Base-by-base conservation (phyloP, 1,139 yeast species). In the Arxiozyma heterogenica region DNA sequence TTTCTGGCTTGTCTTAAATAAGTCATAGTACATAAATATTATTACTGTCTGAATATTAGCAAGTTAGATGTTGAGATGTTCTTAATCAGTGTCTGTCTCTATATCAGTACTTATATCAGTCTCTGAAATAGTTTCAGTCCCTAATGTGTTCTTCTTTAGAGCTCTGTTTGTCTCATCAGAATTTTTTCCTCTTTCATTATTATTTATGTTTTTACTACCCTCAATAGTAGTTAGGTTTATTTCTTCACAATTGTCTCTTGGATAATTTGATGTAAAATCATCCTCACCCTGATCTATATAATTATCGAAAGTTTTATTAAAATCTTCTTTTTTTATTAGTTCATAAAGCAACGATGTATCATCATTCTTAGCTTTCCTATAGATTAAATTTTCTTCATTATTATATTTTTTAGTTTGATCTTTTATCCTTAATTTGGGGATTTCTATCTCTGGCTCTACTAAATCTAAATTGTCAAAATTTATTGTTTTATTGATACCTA, bases 401-500 rank as follows among this genome's bases (percentile, higher is more conserved):
- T 34, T 15, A 34, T 12, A 34, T 34, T 15, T 34, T 34, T 34
- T 34, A 12, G 15, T 22, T 20, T 22, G 39, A 11, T 22, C 30
- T 12, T 23, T 44, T 45, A 34, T 47, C 21, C 25, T 44, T 12
- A 17, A 15, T 38, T 41, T 47, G 12, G 51, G 17, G 12, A 7
- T 43, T 11, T 25, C 4, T 11, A 39, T 18, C n/a, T 6, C n/a
- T 30, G 25, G 25, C n/a, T 34, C 18, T 17, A 18, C 9, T 17
- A 15, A 25, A 38, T 46, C 43, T 7, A 46, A 22, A 4, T 25
- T 18, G 17, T 20, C 38, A 1, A 39, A 15, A 3, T 49, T 17
- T 11, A 41, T n/a, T 18, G 45, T 25, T 22, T 21, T 51, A 15
- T 41, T 44, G 20, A 59, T 59, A 15, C 61, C 61, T 43, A 52